These are phyloP conservation scores for Hericium alpestre DNA, from an alignment of 768 basidiomycete species.

Conservation along the genomic window DNA sequence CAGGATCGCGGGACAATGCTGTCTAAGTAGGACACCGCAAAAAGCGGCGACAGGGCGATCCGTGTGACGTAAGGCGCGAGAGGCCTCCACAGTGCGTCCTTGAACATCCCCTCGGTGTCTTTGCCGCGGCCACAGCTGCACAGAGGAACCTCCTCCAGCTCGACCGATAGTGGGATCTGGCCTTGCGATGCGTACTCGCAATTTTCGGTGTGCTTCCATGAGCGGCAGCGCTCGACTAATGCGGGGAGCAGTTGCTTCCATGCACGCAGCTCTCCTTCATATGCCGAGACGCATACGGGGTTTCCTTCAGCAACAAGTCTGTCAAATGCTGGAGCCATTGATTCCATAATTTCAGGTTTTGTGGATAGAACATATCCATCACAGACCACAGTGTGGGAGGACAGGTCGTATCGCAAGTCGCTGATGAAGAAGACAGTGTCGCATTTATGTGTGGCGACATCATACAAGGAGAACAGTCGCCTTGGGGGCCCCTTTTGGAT, in stretches of 20 bases:
- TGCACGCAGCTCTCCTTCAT: conserved; percentile 25
- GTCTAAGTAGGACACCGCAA: conserved; percentile 41
- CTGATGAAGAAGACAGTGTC: conserved; percentile 39
- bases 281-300: conserved; percentile 9
- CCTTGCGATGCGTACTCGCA: conserved; percentile 34
- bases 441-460: conserved; percentile 3
- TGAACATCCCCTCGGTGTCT: conserved; percentile 23
- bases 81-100: conserved; percentile 21
- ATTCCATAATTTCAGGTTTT: conserved; percentile 10
- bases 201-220: conserved; percentile 33
- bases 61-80: conserved; percentile 37
- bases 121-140: conserved; percentile 47
- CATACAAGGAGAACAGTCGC: background rate
- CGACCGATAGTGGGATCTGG: conserved; percentile 27
- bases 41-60: conserved; percentile 42
- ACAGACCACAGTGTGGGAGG: conserved; percentile 39
- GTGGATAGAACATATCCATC: conserved; percentile 38
- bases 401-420: conserved; percentile 35
- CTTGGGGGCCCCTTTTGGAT: conserved; percentile 5
- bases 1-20: conserved; percentile 16
- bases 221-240: conserved; percentile 41
- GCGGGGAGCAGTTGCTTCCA: conserved; percentile 46
- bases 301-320: background rate
- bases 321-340: background rate
- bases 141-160: conserved; percentile 29